phyloP scores from a whole-genome alignment of 2,329 filamentous ascomycete species.

The Fusarium udum region DNA sequence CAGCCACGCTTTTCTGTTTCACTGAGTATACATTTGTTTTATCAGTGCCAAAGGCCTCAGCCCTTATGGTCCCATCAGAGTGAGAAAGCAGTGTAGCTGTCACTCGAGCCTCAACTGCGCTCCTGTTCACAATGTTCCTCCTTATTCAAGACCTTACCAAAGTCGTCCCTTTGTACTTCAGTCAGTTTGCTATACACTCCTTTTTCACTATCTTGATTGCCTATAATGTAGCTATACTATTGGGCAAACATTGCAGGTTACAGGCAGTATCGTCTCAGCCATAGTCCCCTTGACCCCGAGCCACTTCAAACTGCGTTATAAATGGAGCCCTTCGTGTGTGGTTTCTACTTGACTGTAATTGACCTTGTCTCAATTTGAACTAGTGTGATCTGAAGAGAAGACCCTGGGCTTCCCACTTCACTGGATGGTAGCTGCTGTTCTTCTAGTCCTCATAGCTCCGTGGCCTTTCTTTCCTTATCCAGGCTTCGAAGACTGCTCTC shows the following conservation, averaged over 20 bases:
- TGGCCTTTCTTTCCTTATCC: neutral
- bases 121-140: neutral
- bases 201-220: neutral
- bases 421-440: neutral
- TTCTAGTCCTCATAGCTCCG: no score
- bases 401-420: fast-evolving
- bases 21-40: neutral
- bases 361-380: neutral
- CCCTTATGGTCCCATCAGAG: neutral
- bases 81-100: neutral
- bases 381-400: neutral
- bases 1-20: neutral
- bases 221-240: neutral
- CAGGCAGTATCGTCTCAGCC: neutral
- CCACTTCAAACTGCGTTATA: neutral
- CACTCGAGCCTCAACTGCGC: neutral
- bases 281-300: neutral
- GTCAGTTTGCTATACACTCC: fast-evolving
- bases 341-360: neutral
- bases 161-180: neutral
- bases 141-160: neutral
- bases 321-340: neutral
- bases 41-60: neutral
- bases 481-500: neutral
- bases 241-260: neutral